Percentiles rank a stretch among this genome's conserved stretches.
These are phyloP conservation scores for Babjeviella inositovora DNA, from an alignment of 805 yeast genomes.

Conservation along the genomic window DNA sequence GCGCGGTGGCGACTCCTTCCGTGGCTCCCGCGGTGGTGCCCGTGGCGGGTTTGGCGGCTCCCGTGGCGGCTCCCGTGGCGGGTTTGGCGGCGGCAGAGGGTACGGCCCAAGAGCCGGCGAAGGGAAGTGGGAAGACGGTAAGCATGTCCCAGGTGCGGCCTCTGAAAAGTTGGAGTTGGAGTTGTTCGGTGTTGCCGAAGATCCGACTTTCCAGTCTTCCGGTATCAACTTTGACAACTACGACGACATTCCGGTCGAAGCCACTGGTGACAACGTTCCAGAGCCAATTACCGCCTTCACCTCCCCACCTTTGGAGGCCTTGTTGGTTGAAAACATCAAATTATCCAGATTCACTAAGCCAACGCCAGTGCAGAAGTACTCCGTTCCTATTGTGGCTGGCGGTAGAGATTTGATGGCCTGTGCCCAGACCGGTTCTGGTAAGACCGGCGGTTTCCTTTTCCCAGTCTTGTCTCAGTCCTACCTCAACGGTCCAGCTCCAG, in stretches of 20 bases:
- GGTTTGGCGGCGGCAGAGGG: conserved; percentile 10
- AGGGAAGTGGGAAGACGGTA: conserved; percentile 80
- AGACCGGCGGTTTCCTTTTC: conserved; percentile 98
- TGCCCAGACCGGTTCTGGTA: conserved; percentile 99
- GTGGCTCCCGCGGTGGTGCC: conserved; percentile 13
- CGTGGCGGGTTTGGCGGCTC: conserved; percentile 9
- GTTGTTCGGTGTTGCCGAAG: conserved; percentile 66
- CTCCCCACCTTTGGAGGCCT: conserved; percentile 78
- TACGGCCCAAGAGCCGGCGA: conserved; percentile 29
- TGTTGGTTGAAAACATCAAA: conserved; percentile 74
- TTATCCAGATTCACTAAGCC: conserved; percentile 89
- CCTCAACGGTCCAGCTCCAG: conserved; percentile 68
- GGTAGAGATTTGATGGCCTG: conserved; percentile 94
- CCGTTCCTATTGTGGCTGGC: conserved; percentile 78
- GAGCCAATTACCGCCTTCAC: conserved; percentile 83
- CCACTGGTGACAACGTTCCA: conserved; percentile 88
- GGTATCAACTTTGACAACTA: conserved; percentile 98
- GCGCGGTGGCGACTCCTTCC: conserved; percentile 7
- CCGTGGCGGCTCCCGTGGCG: conserved; percentile 16
- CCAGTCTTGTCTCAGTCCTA: conserved; percentile 91
- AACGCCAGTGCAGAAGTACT: conserved; percentile 92
- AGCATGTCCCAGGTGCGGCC: conserved; percentile 67
- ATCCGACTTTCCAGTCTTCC: conserved; percentile 64
- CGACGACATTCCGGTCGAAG: conserved; percentile 98
- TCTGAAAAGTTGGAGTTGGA: conserved; percentile 61